A percentile compares a stretch with the other conserved stretches of the same genome.
Evolutionary conservation across 345 rosid species (phyloP).

Genomic region (Sisymbrium irio): DNA sequence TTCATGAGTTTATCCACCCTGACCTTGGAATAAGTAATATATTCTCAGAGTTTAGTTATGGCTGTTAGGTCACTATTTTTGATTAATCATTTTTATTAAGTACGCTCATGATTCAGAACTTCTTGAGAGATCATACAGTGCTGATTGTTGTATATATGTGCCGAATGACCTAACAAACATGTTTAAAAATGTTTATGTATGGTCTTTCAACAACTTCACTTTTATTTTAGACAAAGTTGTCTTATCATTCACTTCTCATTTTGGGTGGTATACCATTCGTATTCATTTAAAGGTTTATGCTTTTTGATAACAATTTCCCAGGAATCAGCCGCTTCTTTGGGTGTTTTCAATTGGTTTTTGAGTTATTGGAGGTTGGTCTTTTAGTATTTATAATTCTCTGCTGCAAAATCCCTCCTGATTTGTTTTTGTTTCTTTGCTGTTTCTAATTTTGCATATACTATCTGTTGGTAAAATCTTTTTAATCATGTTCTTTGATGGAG

Average conservation of each 20-base stretch:
- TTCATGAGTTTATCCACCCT: constrained; percentile 98
- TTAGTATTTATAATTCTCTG: background rate
- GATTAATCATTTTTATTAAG: constrained; percentile 7
- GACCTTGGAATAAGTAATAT: constrained; percentile 88
- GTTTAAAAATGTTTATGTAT: constrained; percentile 99
- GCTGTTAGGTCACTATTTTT: background rate
- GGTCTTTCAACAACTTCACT: constrained; percentile 58
- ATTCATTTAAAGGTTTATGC: constrained; percentile 23
- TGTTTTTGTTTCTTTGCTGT: too few species aligned
- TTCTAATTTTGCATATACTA: too few species aligned
- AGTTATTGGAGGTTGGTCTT: constrained; percentile 86
- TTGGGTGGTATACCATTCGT: background rate
- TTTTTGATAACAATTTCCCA: constrained; percentile 28
- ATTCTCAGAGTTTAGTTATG: background rate
- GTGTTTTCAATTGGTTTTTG: constrained; percentile 94
- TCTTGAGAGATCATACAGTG: constrained; percentile 96
- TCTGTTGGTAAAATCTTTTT: too few species aligned
- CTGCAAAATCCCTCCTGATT: too few species aligned
- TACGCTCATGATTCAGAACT: constrained; percentile 58
- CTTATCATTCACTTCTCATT: constrained; percentile 7
- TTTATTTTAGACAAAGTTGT: constrained; percentile 1
- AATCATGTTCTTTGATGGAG: too few species aligned
- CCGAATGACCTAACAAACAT: constrained; percentile 86
- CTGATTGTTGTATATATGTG: constrained; percentile 84
- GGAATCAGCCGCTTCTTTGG: constrained; percentile 99